phyloP scores from a whole-genome alignment of 176 grass and related monocot species.

The Bolboschoenus planiculmis region DNA sequence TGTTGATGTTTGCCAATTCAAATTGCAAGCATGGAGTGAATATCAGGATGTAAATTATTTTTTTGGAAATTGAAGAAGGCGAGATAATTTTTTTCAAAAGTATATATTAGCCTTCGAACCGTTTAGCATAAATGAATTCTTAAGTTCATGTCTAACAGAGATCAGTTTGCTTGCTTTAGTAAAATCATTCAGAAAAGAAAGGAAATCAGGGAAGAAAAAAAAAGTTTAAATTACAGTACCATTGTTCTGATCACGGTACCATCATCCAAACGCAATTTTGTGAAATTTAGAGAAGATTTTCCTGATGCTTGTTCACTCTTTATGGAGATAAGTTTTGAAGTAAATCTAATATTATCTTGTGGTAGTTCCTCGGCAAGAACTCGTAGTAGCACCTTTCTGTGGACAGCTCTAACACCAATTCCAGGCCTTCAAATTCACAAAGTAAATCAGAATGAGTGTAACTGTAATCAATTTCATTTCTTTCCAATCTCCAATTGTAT shows the following conservation, averaged over 20 bases:
- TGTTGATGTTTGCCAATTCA: not conserved
- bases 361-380: slow-evolving; percentile 30
- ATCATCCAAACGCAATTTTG: slow-evolving; percentile 23
- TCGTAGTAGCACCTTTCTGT: slow-evolving; percentile 14
- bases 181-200: not conserved
- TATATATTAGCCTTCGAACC: not conserved
- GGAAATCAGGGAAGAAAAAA: not conserved
- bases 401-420: slow-evolving; percentile 26
- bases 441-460: not conserved
- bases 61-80: not conserved
- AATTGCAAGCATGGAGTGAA: not conserved
- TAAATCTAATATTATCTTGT: slow-evolving; percentile 28
- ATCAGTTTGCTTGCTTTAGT: not conserved
- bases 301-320: not conserved
- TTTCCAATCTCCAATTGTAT: not conserved
- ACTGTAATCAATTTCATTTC: not conserved
- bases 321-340: slow-evolving; percentile 28
- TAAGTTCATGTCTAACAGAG: not conserved
- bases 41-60: not conserved
- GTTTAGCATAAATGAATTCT: not conserved
- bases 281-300: slow-evolving; percentile 4
- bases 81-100: not conserved
- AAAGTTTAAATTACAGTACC: not conserved
- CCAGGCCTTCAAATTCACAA: slow-evolving; percentile 17
- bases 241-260: slow-evolving; percentile 27